Base-by-base conservation (phyloP, 106 monocot species). In the Alisma plantagoaquatica region DNA sequence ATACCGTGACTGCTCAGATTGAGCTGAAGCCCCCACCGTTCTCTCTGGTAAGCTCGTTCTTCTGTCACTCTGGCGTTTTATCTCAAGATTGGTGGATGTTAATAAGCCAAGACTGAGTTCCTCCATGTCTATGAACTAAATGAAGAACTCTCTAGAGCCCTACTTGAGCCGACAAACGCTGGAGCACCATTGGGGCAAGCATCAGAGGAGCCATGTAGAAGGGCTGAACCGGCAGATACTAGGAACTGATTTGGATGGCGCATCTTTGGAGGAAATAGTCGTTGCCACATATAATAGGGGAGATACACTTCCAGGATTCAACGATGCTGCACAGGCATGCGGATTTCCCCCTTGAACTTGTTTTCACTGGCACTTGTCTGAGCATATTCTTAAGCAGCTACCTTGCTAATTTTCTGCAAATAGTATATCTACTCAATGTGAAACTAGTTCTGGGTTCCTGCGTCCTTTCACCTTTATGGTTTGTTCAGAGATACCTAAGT, bases 141-240 rank as follows among this genome's bases (percentile, higher is more conserved):
- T n/a, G n/a, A n/a, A n/a, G n/a, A n/a, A n/a, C n/a, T 56, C 87
- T 22, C 47, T 94, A 70, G 93, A 94, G 46, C 87, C 93, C 4
- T 41, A 87, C 50, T 77, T 94, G 72, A 94, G 87, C 70, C 66
- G 54, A 3, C 67, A 94, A 67, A 68, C 93, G 17, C 19, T 94
- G 50, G 77, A 81, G 49, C 49, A 56, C 41, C 93, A 94, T 60
- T 94, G 87, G 87, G 75, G 87, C 2, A 69, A 61, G 54, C 93
- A 87, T 63, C 83, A 94, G 11, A 56, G 66, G 46, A 61, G 60
- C 31, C 71, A 94, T 49, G 83, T 94, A 38, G 77, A 87, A 18
- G 60, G 62, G 46, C 74, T 94, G 32, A 94, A 94, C 57, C 51
- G 17, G 25, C 73, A 63, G 52, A 75, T 94, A 2, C 54, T 35